Evolutionary conservation across 2,329 filamentous ascomycete genomes (phyloP), one percentile per base, ranked within the genome.

Genomic region (Sphaerostilbella broomeana): DNA sequence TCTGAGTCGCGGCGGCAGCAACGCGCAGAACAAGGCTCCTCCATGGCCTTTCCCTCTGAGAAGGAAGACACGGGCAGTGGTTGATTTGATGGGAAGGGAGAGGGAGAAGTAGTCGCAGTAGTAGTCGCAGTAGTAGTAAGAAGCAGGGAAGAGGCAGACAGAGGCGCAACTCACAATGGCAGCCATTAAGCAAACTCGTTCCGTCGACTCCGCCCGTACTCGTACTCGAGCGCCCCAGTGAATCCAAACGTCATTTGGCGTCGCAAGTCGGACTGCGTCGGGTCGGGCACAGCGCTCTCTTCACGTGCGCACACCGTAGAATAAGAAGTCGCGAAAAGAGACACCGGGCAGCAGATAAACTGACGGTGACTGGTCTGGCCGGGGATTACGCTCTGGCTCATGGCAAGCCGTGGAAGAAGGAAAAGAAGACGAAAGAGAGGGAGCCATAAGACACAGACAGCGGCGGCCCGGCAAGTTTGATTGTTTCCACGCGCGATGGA

Each of bases 91-190:
- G 16, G 16, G 9, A 31, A 17, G 16, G 18, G 16, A 31, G 11
- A 13, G 11, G 10, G 10, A 30, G 15, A 15, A 30, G 28, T 5
- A 30, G 6, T 16, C 11, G 11, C 15, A 20, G 18, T 21, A 4
- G 19, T 17, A 21, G 19, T 35, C 18, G 13, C 25, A 17, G 17
- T 3, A 39, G 21, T 13, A n/a, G n/a, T 21, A 24, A 12, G 11
- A 10, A 25, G 22, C 26, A 33, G 9, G 13, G 21, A 36, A n/a
- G 13, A 12, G 33, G 25, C 9, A 35, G 12, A 24, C 13, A 16
- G 17, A 22, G n/a, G 29, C 10, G n/a, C n/a, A 27, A 51, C 58
- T 61, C 47, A 61, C 58, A 51, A 61, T 52, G 40, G 58, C 58
- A 49, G 58, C 58, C 58, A 61, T 61, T 49, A 56, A 53, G 51